Base-by-base conservation (phyloP, 2,329 filamentous ascomycete species). In the Tolypocladium inflatum region DNA sequence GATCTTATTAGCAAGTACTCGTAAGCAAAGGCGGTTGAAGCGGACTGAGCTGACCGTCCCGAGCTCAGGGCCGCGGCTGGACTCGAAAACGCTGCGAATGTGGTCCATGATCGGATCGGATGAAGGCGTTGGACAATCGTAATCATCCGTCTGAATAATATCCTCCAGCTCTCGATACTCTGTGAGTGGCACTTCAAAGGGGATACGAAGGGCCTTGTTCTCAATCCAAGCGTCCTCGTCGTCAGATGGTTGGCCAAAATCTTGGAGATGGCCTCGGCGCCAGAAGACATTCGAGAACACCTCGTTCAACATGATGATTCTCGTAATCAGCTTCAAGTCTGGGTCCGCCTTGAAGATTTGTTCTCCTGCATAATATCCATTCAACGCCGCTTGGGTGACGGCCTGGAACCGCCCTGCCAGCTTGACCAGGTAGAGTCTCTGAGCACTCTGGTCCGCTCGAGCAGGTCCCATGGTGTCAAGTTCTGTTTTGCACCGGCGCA, bases 291-390 rank as follows among this genome's bases (percentile, higher is more conserved):
- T 26, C 2, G 67, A 63, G 35, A 78, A 79, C 0, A 15, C 57
- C 10, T 76, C 71, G 10, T 74, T 76, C 15, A 76, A 63, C 26
- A 70, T 63, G 0, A 73, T 62, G 10, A 79, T 69, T 0, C 62
- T 62, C 0, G 76, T 78, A 37, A 76, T 71, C 2, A 78, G 69
- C 39, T 68, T 69, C 2, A 76, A 52, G 0, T 68, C 58, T 0
- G 61, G 59, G 0, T 67, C 33, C 0, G 63, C 43, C 0, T 65
- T 59, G 43, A 77, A 77, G 0, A 72, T 61, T 0, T 57, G 30
- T 19, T 72, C 60, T 0, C 68, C 62, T 0, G 64, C 64, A 53
- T 78, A 78, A 4, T 72, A 65, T 0, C 66, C 74, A 17, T 74
- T 69, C 0, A 77, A 64, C 0, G 70, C 70, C 1, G 58, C 67